A percentile compares a stretch with the other conserved stretches of the same genome.
Conservation (phyloP, 2,329 filamentous ascomycete species). For the Pyrenochaeta sp. region DNA sequence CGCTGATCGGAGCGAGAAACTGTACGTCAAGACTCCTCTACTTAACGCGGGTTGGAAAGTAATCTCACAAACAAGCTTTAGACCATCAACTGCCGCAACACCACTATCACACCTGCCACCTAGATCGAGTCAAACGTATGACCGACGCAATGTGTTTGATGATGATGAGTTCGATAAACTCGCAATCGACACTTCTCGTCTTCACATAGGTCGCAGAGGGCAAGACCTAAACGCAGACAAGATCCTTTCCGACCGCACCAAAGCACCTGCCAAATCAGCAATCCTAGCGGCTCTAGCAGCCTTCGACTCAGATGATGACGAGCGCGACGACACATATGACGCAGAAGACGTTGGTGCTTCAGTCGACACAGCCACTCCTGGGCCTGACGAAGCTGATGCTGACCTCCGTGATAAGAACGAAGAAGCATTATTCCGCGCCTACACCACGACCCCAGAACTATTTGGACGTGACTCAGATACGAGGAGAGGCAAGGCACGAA, state of each 20-base stretch:
- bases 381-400: conserved; percentile 62
- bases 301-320: conserved; percentile 94
- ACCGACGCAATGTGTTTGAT: conserved; percentile 79
- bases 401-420: conserved; percentile 69
- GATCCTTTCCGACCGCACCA: conserved; percentile 70
- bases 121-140: conserved; percentile 64
- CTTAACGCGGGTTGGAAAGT: neutral
- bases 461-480: conserved; percentile 79
- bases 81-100: conserved; percentile 20
- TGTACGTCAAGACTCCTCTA: conserved; percentile 53
- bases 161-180: conserved; percentile 77
- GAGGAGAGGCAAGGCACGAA: conserved; percentile 69
- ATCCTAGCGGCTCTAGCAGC: conserved; percentile 87
- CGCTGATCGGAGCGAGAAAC: conserved; percentile 70
- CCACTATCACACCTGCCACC: conserved; percentile 61
- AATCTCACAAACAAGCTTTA: conserved; percentile 24
- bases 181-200: conserved; percentile 68
- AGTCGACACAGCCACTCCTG: conserved; percentile 69
- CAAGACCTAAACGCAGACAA: conserved; percentile 76
- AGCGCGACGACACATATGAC: conserved; percentile 97
- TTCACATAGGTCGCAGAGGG: conserved; percentile 81
- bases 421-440: conserved; percentile 76
- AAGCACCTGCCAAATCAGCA: conserved; percentile 78
- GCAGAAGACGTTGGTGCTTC: conserved; percentile 89
- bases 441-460: conserved; percentile 67